phyloP scores from a whole-genome alignment of 2,329 filamentous ascomycete genomes.

The Neonectria sp. region DNA sequence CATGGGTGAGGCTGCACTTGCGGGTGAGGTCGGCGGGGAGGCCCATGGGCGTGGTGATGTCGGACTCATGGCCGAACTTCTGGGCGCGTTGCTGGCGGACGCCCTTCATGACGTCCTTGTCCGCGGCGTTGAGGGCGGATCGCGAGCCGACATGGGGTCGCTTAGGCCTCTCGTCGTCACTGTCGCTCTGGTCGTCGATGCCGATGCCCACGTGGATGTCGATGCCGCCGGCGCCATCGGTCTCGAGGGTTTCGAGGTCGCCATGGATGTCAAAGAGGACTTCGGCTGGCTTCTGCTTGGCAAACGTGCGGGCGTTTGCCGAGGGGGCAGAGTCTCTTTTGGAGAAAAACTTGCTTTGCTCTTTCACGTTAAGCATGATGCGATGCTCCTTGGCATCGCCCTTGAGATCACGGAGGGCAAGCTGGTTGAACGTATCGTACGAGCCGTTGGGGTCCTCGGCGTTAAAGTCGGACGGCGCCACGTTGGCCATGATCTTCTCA shows the following conservation, averaged over 20 bases:
- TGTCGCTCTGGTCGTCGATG: conserved; percentile 79
- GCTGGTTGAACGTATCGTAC: conserved; percentile 81
- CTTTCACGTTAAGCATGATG: conserved; percentile 88
- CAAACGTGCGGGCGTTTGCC: conserved; percentile 68
- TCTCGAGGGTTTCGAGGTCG: conserved; percentile 70
- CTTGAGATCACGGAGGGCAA: conserved; percentile 85
- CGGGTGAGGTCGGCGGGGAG: conserved; percentile 69
- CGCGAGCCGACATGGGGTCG: conserved; percentile 78
- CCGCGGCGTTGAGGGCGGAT: conserved; percentile 74
- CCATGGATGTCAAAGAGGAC: conserved; percentile 76
- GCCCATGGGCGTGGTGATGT: conserved; percentile 68
- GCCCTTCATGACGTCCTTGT: conserved; percentile 76
- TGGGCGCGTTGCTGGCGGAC: conserved; percentile 74
- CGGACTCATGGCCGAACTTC: conserved; percentile 66
- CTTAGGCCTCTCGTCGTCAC: conserved; percentile 72
- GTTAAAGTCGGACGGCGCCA: conserved; percentile 82
- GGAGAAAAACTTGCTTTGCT: conserved; percentile 88
- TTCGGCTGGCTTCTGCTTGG: conserved; percentile 77
- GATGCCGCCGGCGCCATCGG: conserved; percentile 65
- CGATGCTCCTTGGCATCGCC: conserved; percentile 81
- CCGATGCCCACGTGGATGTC: conserved; percentile 77
- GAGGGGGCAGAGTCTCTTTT: conserved; percentile 66
- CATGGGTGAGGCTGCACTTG: conserved; percentile 80
- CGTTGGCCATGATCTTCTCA: conserved; percentile 92
- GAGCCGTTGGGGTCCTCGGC: conserved; percentile 70